Base-by-base conservation (phyloP, 2,329 filamentous ascomycete species). In the Colletotrichum simmondsii region DNA sequence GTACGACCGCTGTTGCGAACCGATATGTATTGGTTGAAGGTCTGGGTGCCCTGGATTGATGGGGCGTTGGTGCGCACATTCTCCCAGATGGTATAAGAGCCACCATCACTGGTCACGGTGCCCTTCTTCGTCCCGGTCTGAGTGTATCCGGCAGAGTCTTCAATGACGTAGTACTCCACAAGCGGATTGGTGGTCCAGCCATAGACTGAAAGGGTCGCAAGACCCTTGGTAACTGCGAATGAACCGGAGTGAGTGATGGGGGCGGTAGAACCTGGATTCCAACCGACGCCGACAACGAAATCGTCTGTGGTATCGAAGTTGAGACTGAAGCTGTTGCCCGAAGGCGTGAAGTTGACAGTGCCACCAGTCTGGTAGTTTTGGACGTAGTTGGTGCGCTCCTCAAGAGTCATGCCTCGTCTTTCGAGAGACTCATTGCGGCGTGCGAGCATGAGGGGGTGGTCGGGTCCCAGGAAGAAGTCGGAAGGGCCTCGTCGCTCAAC, bases 81-180 rank as follows among this genome's bases (percentile, higher is more conserved):
- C 75, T 78, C 76, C 75, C 78, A 83, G 71, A 84, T 77, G 62
- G 81, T 77, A 76, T 84, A 84, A 7, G 74, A 76, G 68, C 77
- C 75, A 5, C 82, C 81, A 73, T 83, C 81, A 65, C 76, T 78
- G 35, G 75, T 75, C 56, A 82, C 74, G 5, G 77, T 79, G 68
- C 82, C 82, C 35, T 79, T 75, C 72, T 78, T 75, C 6, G 53
- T 65, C n/a, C 63, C 63, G 81, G 63, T 81, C 79, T n/a, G 63
- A 2, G 57, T 53, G 16, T 32, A 62, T 28, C 49, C 49, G 53
- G 42, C 63, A 22, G 72, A 65, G 52, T 74, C 65, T 72, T 91
- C 89, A 75, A 90, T 83, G 71, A 91, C 86, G 81, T 90, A 90
- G 81, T 90, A 90, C 75, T 90, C 89, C 77, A 90, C 82, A n/a